These are phyloP conservation scores for Tolypocladium sp. DNA, from an alignment of 2,329 filamentous ascomycete species.

Conservation along the genomic window DNA sequence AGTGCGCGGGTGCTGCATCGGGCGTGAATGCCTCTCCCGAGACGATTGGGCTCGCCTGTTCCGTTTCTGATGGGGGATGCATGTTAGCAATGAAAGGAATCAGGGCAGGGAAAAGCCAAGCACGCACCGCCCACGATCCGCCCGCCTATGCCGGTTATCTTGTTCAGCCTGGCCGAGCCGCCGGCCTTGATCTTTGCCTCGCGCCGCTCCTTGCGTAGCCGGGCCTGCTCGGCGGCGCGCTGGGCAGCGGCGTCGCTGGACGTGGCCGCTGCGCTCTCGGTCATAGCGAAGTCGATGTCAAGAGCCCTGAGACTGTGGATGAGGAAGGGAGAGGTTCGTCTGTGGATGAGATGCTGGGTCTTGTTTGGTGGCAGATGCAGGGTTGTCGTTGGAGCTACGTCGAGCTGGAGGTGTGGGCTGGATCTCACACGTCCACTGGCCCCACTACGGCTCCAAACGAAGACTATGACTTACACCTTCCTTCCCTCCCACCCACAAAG, in stretches of 20 bases:
- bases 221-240: conserved; percentile 55
- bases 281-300: conserved; percentile 20
- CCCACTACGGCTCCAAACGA: background rate
- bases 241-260: conserved; percentile 36
- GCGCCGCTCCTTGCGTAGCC: conserved; percentile 68
- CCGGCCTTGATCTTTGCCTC: conserved; percentile 71
- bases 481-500: background rate
- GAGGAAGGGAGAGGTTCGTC: background rate
- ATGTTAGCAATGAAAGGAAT: background rate
- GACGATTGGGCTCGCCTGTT: conserved; percentile 1
- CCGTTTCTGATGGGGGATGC: background rate
- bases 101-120: too few species aligned
- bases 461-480: background rate
- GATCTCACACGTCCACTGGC: background rate
- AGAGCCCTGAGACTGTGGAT: background rate
- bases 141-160: conserved; percentile 62
- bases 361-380: background rate
- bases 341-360: background rate
- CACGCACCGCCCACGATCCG: conserved; percentile 22
- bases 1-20: conserved; percentile 10
- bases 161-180: conserved; percentile 60
- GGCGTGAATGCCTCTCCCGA: background rate
- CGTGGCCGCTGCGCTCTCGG: conserved; percentile 22
- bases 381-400: background rate
- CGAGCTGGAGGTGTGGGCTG: background rate